Base-by-base conservation (phyloP, 2,329 filamentous ascomycete genomes). In the Graphilbum sp. region DNA sequence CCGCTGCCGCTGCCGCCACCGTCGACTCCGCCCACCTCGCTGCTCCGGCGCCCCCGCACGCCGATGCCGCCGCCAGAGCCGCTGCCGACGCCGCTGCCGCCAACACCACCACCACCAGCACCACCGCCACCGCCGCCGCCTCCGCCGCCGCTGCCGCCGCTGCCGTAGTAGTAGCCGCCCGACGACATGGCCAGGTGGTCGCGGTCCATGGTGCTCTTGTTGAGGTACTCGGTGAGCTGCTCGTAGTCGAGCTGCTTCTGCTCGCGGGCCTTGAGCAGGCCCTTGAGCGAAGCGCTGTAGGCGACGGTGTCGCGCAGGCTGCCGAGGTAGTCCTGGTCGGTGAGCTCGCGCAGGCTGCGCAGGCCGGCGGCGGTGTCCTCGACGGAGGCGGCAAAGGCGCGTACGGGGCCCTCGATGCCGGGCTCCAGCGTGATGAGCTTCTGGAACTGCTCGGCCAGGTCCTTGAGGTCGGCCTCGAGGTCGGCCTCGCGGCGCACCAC, bases 201-300 rank as follows among this genome's bases (percentile, higher is more conserved):
- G 35, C 87, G 79, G 57, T 98, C 90, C 4, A 75, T 63, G 3
- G 84, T 85, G 1, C 84, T 85, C 56, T 93, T 94, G 61, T 83
- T 83, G 38, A 95, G 80, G 57, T 96, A 96, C 54, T 96, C 88
- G 21, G 86, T 93, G 25, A 98, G 69, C 46, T 85, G 87, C 60
- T 98, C 90, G 52, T 88, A 94, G 61, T 98, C 90, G 41, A 98
- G 79, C 56, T 98, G 90, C 56, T 98, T 98, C 62, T 92, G 86
- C 62, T 98, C 90, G 27, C 90, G 79, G 2, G 84, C 84, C 57
- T 93, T 93, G 45, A 98, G 75, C 5, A 98, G 75, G 19, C 75
- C 69, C 58, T 93, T 93, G 34, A 96, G 65, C 0, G 86, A 80
- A n/a, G 72, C 63, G 46, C 86, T 88, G 59, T 96, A 98, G 20